These are phyloP conservation scores for Lactarius hatsudake DNA, from an alignment of 768 basidiomycete species.

Conservation along the genomic window DNA sequence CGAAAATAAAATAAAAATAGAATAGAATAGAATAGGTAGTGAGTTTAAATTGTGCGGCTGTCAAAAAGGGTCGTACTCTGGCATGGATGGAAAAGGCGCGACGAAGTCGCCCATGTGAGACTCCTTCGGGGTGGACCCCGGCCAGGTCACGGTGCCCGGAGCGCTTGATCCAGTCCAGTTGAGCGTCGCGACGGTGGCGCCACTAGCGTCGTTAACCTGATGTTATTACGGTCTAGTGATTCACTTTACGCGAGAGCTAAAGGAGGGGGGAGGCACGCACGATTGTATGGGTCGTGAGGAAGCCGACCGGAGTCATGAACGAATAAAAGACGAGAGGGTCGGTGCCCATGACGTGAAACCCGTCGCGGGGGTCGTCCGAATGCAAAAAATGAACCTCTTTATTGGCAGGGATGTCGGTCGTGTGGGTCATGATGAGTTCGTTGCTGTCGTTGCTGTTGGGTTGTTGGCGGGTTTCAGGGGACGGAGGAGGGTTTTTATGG, in stretches of 20 bases:
- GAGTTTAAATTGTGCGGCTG: neutral
- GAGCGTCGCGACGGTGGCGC: constrained; percentile 7
- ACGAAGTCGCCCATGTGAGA: constrained; percentile 18
- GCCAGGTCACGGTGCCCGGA: constrained; percentile 15
- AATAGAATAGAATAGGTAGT: neutral
- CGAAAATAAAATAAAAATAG: no score
- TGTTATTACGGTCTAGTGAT: neutral
- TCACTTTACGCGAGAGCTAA: neutral
- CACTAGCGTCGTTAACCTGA: constrained; percentile 5
- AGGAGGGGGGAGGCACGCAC: constrained; percentile 36
- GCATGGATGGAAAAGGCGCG: neutral
- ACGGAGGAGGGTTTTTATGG: neutral
- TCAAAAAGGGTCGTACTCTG: neutral
- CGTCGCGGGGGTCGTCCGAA: constrained; percentile 60
- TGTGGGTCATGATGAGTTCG: neutral
- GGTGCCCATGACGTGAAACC: constrained; percentile 65
- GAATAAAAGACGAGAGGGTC: constrained; percentile 56
- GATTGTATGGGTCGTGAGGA: constrained; percentile 43
- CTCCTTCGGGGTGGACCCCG: neutral
- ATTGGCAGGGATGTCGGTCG: neutral
- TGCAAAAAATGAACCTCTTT: constrained; percentile 61
- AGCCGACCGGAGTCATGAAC: constrained; percentile 57
- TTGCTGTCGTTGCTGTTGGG: neutral
- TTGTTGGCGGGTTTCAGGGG: neutral
- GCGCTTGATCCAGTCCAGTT: constrained; percentile 18